Evolutionary conservation across 768 basidiomycete genomes (phyloP), one percentile per base, ranked within the genome.

Genomic region (Kwoniella pini): DNA sequence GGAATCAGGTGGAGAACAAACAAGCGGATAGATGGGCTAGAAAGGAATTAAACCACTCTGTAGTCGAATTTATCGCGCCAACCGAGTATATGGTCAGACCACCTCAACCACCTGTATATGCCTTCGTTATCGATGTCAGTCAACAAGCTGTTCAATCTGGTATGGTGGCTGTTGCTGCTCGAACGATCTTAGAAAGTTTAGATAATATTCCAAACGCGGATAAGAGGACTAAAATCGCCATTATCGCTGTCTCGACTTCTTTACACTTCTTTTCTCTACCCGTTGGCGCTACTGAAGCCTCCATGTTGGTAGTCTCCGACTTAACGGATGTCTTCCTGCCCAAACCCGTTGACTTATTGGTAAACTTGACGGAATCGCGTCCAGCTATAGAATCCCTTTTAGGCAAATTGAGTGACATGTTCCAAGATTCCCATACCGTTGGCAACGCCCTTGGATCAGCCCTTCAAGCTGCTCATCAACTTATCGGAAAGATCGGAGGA

Each of bases 21-120:
- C 94, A 93, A 28, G 94, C 91, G 12, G 96, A 99, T 79, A 82
- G 96, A 56, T 99, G 96, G 94, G 81, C 85, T 26, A 87, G 96
- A 62, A 86, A 90, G 1, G 96, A 99, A 80, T 83, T 99, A 53
- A 98, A 96, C 71, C 86, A 90, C 76, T 85, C 88, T 33, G 89
- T 88, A n/a, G 91, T 99, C 51, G 96, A 99, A 78, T 99, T 87
- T 74, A 90, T 99, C 54, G 96, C 96, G 0, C 94, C 96, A 5
- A 95, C 93, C 0, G 96, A 99, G 80, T 99, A 99, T 80, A 98
- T 98, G 96, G 95, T 82, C 38, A 89, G 96, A 65, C 88, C 96
- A 4, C 96, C 96, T 53, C 96, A 98, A 78, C 92, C 96, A 4
- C 91, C 94, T 17, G 91, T 96, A 53, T 98, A 95, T 79, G 84